Evolutionary conservation across 495 filamentous ascomycete genomes (phyloP), one percentile per base, ranked within the genome.

Genomic region (Chaetomium cochliodes): DNA sequence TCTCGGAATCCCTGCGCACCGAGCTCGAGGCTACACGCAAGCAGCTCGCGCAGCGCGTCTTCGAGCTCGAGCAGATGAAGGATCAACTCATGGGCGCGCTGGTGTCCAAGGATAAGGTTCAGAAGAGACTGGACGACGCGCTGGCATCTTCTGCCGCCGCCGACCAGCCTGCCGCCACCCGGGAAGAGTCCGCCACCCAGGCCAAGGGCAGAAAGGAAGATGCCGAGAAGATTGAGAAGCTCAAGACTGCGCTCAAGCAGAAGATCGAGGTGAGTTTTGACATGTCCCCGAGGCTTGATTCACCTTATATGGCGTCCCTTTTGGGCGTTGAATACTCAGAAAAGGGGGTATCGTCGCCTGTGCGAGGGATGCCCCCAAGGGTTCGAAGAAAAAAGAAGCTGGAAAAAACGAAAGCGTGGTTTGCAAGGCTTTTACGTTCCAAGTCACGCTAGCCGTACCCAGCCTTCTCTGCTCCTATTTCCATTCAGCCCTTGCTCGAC

Each of bases 61-160:
- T 78, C 41, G 80, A 85, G 64, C 72, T 74, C 28, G 81, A 86
- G 41, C 72, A 74, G 49, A 80, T 82, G 70, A 81, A 79, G 73
- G 76, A 76, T 46, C 81, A 85, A 69, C 77, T 84, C 26, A 72
- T 84, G 68, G 76, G 76, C 16, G 76, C 78, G 13, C 72, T 83
- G n/a, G 71, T 85, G 30, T 77, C 78, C 53, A 85, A 85, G 70
- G 81, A 84, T 64, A 81, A 80, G 65, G 76, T 85, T 28, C 77
- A 78, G 47, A 80, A 82, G 63, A 78, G 83, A 46, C 75, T 84
- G 62, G 80, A 82, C 55, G 75, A 77, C 22, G 67, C 69, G 11
- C 49, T 71, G 18, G 67, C 69, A 22, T 58, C 58, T 13, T 60
- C 63, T 20, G 20, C 55, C 8, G 60, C 60, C 26, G 22, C 55